Conservation (phyloP, 2,329 filamentous ascomycete species). For the Penicillium aurantiogriseum region DNA sequence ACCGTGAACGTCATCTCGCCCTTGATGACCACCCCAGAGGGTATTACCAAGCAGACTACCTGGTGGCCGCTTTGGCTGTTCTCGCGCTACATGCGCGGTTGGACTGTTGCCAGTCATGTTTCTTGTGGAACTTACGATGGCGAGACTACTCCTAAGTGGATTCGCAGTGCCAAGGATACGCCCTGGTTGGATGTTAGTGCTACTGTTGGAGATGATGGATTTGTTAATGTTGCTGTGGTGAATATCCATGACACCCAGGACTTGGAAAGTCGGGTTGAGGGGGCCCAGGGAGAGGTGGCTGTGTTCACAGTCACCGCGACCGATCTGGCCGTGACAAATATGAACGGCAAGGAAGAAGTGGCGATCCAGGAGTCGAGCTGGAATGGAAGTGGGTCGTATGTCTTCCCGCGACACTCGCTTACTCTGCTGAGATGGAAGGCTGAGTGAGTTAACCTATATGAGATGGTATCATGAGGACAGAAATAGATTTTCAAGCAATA, state of each 20-base stretch:
- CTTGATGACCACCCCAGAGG: conserved; percentile 66
- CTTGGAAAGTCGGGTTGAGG: conserved; percentile 61
- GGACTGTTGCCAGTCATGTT: conserved; percentile 66
- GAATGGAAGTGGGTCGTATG: conserved; percentile 61
- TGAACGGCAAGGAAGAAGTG: conserved; percentile 61
- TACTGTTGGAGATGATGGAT: conserved; percentile 53
- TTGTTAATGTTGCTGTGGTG: conserved; percentile 66
- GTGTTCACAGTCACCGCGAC: conserved; percentile 64
- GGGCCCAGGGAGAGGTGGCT: conserved; percentile 52
- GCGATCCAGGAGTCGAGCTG: conserved; percentile 60
- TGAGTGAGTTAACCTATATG: conserved; percentile 9
- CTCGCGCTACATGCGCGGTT: conserved; percentile 70
- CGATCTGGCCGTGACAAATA: conserved; percentile 60
- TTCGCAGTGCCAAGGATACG: conserved; percentile 57
- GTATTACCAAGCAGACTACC: conserved; percentile 68
- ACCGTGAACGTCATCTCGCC: conserved; percentile 75
- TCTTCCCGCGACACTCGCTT: conserved; percentile 68
- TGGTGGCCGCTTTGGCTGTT: conserved; percentile 74
- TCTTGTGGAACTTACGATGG: conserved; percentile 64
- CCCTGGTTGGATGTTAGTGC: conserved; percentile 56
- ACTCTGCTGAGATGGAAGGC: conserved; percentile 62
- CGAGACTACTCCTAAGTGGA: conserved; percentile 41
- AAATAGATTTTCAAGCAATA: conserved; percentile 1
- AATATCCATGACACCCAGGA: conserved; percentile 65
- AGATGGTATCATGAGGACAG: not conserved